phyloP scores from a whole-genome alignment of 805 yeast genomes.

The Candida golubevii region DNA sequence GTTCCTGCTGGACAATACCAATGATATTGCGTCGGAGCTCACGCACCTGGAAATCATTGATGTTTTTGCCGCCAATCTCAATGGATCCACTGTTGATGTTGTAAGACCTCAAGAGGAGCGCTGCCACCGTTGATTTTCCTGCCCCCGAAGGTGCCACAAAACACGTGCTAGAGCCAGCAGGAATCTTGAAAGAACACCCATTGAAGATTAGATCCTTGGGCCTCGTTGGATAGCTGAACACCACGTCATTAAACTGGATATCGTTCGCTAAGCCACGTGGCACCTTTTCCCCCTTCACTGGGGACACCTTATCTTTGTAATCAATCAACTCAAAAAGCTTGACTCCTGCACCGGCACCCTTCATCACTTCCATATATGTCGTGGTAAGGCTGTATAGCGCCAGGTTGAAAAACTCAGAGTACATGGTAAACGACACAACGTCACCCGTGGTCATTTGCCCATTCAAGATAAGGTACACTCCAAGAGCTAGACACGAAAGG shows the following conservation, averaged over 20 bases:
- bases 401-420: conserved; percentile 41
- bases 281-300: conserved; percentile 31
- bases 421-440: conserved; percentile 44
- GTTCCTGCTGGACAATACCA: conserved; percentile 62
- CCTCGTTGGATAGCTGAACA: conserved; percentile 40
- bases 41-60: conserved; percentile 44
- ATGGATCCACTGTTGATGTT: conserved; percentile 47
- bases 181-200: conserved; percentile 34
- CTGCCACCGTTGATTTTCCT: conserved; percentile 57
- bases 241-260: conserved; percentile 36
- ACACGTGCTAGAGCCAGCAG: conserved; percentile 36
- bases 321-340: conserved; percentile 41
- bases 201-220: conserved; percentile 33
- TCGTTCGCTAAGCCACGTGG: conserved; percentile 24
- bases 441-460: conserved; percentile 47
- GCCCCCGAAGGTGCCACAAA: conserved; percentile 58
- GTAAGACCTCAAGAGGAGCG: conserved; percentile 50
- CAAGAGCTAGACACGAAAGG: conserved; percentile 39
- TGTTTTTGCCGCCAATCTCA: conserved; percentile 48
- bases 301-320: conserved; percentile 31
- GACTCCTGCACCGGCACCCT: conserved; percentile 45
- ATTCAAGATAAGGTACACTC: conserved; percentile 37
- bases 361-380: conserved; percentile 44
- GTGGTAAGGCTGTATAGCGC: conserved; percentile 43
- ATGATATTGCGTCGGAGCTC: conserved; percentile 46